Base-by-base conservation (phyloP, 768 basidiomycete genomes). In the Sistotremastrum niveocremeum region DNA sequence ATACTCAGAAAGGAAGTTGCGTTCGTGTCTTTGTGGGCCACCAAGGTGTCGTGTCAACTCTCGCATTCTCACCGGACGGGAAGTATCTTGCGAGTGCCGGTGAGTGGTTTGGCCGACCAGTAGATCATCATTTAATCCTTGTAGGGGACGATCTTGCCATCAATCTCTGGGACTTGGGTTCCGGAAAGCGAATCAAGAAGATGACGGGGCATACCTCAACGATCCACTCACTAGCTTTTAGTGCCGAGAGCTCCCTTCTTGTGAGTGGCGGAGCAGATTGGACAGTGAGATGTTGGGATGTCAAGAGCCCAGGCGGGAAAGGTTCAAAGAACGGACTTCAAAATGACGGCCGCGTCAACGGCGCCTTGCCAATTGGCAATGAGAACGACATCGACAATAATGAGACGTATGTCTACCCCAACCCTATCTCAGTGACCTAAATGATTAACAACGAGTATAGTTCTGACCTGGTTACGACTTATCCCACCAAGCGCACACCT, bases 231-330 rank as follows among this genome's bases (percentile, higher is more conserved):
- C 73, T 99, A 28, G 74, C 87, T 0, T 99, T 97, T 62, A 90
- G 86, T 49, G 84, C 81, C 29, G 95, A 97, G 61, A 91, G 90
- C 0, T 80, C 81, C 2, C 62, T 98, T 45, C 75, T 99, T 34
- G 82, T 97, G 8, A 93, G 88, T 48, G 93, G 93, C 5, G 75
- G 84, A 29, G 79, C 89, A 32, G 95, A 99, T 60, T 93, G 88
- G 76, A 97, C 95, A 1, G 91, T 97, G 11, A 73, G 94, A n/a
- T 91, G 90, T 47, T 99, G 95, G 95, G 95, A 99, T 60, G 81
- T 95, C 34, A 93, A 85, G 62, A 64, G 72, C 39, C 62, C 82
- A 7, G 89, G 87, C 7, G 85, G 85, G 1, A 58, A 63, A 7
- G 20, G 20, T 20, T 71, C 70, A 29, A 63, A 54, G 28, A 84